A percentile compares a stretch with the other conserved stretches of the same genome.
Conservation (phyloP, 2,329 filamentous ascomycete genomes). For the Penicillium vulpinum region DNA sequence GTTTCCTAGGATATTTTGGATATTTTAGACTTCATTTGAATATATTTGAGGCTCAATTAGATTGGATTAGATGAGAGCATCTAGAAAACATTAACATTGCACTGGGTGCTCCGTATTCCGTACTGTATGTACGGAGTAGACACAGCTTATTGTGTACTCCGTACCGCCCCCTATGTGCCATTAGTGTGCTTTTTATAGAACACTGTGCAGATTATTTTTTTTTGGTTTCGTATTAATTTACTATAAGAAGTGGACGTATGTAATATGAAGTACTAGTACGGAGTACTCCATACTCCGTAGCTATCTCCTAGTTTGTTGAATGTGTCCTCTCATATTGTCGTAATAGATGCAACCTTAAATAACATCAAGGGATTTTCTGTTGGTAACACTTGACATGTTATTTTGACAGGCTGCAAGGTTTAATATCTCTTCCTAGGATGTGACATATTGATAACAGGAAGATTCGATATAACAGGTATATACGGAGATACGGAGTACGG, state of each 20-base stretch:
- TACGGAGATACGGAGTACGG: too few relatives aligned
- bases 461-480: background rate
- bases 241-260: background rate
- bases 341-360: background rate
- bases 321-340: background rate
- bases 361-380: background rate
- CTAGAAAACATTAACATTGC: background rate
- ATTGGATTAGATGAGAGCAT: background rate
- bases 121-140: too few relatives aligned
- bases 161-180: background rate
- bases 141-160: background rate
- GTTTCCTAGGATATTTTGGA: too few relatives aligned
- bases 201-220: background rate
- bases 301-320: background rate
- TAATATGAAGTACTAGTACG: too few relatives aligned
- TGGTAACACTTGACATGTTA: background rate
- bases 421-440: background rate
- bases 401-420: too few relatives aligned
- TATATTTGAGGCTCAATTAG: background rate
- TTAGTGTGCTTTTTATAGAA: constrained; percentile 11
- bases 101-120: background rate
- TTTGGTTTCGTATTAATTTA: background rate
- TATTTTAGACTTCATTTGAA: background rate
- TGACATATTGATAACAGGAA: too few relatives aligned
- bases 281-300: too few relatives aligned